Percentiles rank a stretch among this genome's conserved stretches.
Conservation (phyloP, 2,329 filamentous ascomycete genomes). For the Leptographium flavum region DNA sequence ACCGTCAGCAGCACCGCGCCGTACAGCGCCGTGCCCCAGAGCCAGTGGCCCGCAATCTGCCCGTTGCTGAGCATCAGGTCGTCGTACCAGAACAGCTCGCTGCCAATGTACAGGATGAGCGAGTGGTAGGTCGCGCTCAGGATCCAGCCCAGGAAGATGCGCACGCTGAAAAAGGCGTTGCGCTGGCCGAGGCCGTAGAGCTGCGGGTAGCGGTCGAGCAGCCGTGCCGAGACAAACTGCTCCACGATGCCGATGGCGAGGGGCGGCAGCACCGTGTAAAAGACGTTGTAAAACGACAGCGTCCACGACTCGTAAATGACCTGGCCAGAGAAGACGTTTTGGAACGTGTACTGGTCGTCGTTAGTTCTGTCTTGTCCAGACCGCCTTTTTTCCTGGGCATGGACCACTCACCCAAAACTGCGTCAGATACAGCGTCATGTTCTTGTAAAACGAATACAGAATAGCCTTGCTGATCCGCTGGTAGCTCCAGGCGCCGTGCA, state of each 20-base stretch:
- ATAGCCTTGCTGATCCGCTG: slow-evolving; percentile 95
- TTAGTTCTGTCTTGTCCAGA: too few species aligned
- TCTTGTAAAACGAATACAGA: slow-evolving; percentile 98
- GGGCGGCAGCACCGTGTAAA: slow-evolving; percentile 89
- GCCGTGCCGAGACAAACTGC: slow-evolving; percentile 87
- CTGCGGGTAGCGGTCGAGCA: slow-evolving; percentile 91
- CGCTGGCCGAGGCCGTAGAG: slow-evolving; percentile 87
- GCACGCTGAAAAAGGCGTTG: slow-evolving; percentile 84
- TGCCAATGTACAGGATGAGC: slow-evolving; percentile 77
- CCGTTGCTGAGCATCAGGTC: slow-evolving; percentile 72
- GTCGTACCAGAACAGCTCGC: slow-evolving; percentile 64
- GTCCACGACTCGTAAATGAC: slow-evolving; percentile 99
- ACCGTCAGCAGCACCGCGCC: slow-evolving; percentile 88
- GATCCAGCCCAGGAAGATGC: slow-evolving; percentile 88
- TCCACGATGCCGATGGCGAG: slow-evolving; percentile 93
- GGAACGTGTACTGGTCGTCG: slow-evolving; percentile 93
- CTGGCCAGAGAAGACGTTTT: slow-evolving; percentile 94
- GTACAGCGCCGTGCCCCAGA: slow-evolving; percentile 93
- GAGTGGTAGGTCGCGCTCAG: slow-evolving; percentile 93
- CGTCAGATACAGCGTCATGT: slow-evolving; percentile 96
- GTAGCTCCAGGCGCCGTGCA: slow-evolving; percentile 96
- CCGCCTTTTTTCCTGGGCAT: too few species aligned
- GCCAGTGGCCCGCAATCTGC: slow-evolving; percentile 81
- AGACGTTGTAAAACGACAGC: slow-evolving; percentile 97
- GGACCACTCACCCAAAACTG: slow-evolving; percentile 76